phyloP scores from a whole-genome alignment of 2,329 filamentous ascomycete species.

The Pseudopithomyces chartarum region DNA sequence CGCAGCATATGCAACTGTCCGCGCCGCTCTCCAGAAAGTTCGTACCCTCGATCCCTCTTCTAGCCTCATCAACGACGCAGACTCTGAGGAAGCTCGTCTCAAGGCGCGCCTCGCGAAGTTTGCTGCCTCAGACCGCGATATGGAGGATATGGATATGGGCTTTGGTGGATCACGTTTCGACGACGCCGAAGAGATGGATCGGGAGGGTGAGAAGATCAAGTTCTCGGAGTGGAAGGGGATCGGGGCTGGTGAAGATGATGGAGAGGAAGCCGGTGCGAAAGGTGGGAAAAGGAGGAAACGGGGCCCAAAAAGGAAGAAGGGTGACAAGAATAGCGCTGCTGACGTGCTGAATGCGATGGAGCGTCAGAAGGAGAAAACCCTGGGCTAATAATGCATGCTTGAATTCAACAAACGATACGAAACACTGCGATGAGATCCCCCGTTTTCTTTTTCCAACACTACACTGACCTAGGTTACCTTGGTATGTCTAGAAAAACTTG shows the following conservation, averaged over 20 bases:
- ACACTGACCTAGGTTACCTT: too few relatives aligned
- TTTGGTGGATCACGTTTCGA: slow-evolving; percentile 88
- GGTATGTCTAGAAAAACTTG: too few relatives aligned
- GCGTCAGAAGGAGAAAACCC: slow-evolving; percentile 54
- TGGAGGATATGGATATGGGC: slow-evolving; percentile 91
- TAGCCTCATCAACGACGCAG: slow-evolving; percentile 44
- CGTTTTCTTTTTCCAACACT: too few relatives aligned
- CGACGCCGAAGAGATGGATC: slow-evolving; percentile 83
- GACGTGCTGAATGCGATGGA: slow-evolving; percentile 84
- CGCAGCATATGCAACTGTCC: slow-evolving; percentile 74
- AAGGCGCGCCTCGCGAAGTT: slow-evolving; percentile 70
- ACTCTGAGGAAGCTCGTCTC: slow-evolving; percentile 68
- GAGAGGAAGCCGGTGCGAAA: slow-evolving; percentile 50
- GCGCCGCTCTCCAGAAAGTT: slow-evolving; percentile 85
- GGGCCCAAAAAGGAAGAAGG: slow-evolving; percentile 75
- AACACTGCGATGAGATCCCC: too few relatives aligned
- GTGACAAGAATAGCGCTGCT: slow-evolving; percentile 75
- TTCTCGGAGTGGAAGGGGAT: slow-evolving; percentile 65
- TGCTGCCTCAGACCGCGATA: slow-evolving; percentile 73
- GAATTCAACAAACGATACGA: too few relatives aligned
- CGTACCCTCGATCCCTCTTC: slow-evolving; percentile 53
- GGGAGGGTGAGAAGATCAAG: slow-evolving; percentile 63
- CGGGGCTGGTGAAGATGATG: slow-evolving; percentile 59
- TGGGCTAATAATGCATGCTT: slow-evolving; percentile 13
- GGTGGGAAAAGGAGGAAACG: slow-evolving; percentile 70